Evolutionary conservation across 768 basidiomycete species (phyloP), one percentile per base, ranked within the genome.

Genomic region (Bullera alba): DNA sequence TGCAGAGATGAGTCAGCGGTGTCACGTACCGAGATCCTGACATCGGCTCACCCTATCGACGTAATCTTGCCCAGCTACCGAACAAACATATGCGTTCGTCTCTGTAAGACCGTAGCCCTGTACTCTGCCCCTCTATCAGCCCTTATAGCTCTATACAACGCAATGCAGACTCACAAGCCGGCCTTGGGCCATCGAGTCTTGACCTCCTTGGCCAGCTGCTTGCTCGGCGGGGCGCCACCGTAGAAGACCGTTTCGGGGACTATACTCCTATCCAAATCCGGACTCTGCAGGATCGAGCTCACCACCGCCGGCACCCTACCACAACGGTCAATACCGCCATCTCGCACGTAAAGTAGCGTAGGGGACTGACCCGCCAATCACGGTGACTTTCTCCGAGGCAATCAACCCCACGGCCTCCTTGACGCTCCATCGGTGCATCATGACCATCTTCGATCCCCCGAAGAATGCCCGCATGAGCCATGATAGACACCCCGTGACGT

Each of bases 1-100:
- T 67, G 46, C 37, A 4, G 7, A 42, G 12, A 21, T 5, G 16
- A 21, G 16, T 6, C 15, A 12, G 5, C 28, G 35, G 3, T 27
- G 28, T 12, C 22, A 29, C 16, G 17, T 32, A 23, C 30, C 17
- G 23, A 27, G 28, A 28, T 15, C 23, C 23, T 21, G 14, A 29
- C 32, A 12, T 35, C 27, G n/a, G 46, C 63, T 60, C 49, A 65
- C 66, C 25, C 51, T 49, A 10, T 47, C 38, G 7, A 63, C 16
- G 43, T 68, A 68, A 38, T 68, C 66, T 26, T 36, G 39, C 8
- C 66, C 66, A 15, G 63, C 60, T 7, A 65, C 50, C 1, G 66
- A 65, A 46, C 63, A 65, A n/a, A 68, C 60, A 57, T 65, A 65
- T 2, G 66, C 66, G 35, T 68, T 68, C 3, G 66, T 68, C 55